Evolutionary conservation across 345 rosid genomes (phyloP).

Genomic region (Gossypium arboreum): DNA sequence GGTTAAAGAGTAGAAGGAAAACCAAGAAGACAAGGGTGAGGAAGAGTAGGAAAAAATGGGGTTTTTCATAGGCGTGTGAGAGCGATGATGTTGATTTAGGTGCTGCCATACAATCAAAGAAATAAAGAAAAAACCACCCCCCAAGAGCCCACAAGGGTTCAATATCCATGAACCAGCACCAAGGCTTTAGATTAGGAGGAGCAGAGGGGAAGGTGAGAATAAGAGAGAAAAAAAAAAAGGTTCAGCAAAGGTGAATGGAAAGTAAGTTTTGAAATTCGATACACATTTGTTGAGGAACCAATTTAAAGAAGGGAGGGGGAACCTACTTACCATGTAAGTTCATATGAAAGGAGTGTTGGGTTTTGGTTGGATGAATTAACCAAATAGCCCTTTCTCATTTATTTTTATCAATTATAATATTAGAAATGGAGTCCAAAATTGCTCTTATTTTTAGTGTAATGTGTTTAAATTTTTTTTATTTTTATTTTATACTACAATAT

Average conservation of each 20-base stretch:
- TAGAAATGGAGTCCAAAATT: background rate
- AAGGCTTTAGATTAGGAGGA: slow-evolving; percentile 18
- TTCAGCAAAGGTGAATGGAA: slow-evolving; percentile 45
- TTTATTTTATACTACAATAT: accelerated
- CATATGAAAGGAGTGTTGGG: slow-evolving; percentile 28
- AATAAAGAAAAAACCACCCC: slow-evolving; percentile 69
- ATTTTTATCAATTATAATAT: background rate
- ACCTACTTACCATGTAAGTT: slow-evolving; percentile 31
- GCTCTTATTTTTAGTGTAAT: no score
- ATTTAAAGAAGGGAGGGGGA: slow-evolving; percentile 12
- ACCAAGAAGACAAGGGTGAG: slow-evolving; percentile 34
- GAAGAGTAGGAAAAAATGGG: slow-evolving; percentile 34
- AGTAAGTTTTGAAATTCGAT: slow-evolving; percentile 51
- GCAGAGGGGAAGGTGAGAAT: background rate
- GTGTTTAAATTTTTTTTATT: no score
- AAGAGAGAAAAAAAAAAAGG: background rate
- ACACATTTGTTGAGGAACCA: slow-evolving; percentile 44
- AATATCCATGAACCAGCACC: slow-evolving; percentile 97
- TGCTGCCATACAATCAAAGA: slow-evolving; percentile 80
- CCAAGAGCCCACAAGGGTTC: slow-evolving; percentile 93
- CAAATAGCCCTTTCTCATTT: slow-evolving; percentile 25
- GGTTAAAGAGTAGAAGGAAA: slow-evolving; percentile 33
- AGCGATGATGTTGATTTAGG: slow-evolving; percentile 30
- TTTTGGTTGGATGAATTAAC: slow-evolving; percentile 30
- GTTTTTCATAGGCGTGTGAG: slow-evolving; percentile 34